A percentile compares a stretch with the other conserved stretches of the same genome.
Conservation (phyloP, 495 filamentous ascomycete genomes). For the Aspergillus hancockii region DNA sequence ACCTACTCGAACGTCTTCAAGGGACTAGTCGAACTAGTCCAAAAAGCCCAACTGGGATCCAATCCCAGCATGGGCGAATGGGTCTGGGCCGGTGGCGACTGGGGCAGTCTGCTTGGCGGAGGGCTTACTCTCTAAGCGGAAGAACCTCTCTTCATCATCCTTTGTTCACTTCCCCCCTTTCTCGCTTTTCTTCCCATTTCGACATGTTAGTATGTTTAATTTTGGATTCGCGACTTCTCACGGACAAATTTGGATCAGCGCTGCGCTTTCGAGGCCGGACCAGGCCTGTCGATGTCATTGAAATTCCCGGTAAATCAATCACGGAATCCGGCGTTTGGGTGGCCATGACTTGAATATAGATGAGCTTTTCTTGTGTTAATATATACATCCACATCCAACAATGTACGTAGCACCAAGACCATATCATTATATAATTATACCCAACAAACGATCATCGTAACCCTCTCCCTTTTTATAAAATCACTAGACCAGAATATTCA, state of each 20-base stretch:
- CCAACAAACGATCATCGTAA: no score
- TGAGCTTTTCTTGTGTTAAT: conserved; percentile 3
- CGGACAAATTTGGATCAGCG: conserved; percentile 11
- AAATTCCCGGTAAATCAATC: not conserved
- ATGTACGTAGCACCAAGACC: not conserved
- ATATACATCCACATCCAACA: not conserved
- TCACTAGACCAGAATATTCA: not conserved
- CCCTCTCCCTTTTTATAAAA: no score
- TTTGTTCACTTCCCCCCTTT: no score
- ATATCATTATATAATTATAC: no score
- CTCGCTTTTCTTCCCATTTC: not conserved
- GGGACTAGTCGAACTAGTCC: conserved; percentile 40
- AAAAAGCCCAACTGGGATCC: conserved; percentile 36
- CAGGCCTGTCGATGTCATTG: conserved; percentile 21
- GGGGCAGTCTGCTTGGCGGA: conserved; percentile 43
- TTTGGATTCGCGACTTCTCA: conserved; percentile 24
- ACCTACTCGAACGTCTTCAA: conserved; percentile 43
- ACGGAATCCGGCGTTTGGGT: conserved; percentile 3
- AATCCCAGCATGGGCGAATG: conserved; percentile 45
- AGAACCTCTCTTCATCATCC: not conserved
- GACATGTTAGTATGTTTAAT: conserved; percentile 8
- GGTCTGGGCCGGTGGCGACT: conserved; percentile 51
- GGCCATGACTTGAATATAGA: conserved; percentile 1
- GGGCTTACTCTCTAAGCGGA: conserved; percentile 35
- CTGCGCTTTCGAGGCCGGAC: conserved; percentile 2